Evolutionary conservation across 2,329 filamentous ascomycete genomes (phyloP).

Genomic region (Orbilia ellipsospora): DNA sequence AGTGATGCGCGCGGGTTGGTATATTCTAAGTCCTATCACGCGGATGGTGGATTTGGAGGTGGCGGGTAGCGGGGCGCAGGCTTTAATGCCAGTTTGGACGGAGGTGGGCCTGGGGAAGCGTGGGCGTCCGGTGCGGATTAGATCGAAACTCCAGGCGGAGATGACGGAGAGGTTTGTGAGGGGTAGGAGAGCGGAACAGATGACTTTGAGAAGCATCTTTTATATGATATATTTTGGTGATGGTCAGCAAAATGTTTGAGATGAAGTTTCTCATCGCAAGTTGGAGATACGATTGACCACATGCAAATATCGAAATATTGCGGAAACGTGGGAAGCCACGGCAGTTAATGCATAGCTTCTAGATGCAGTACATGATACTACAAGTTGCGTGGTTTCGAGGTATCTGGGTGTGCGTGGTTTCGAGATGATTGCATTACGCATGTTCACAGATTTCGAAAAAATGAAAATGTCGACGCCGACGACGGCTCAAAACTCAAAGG

Average conservation of each 20-base stretch:
- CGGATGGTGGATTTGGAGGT: neutral
- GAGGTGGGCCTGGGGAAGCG: too few relatives aligned
- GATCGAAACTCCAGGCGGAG: slow-evolving; percentile 15
- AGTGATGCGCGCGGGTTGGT: neutral
- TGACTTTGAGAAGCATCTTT: too few relatives aligned
- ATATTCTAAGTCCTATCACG: neutral
- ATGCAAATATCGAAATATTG: too few relatives aligned
- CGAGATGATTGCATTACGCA: neutral
- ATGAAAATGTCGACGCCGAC: neutral
- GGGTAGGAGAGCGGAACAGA: neutral
- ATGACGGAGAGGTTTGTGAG: neutral
- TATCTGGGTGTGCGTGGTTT: neutral
- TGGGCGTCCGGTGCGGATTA: neutral
- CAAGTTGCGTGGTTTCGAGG: slow-evolving; percentile 17
- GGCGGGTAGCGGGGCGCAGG: neutral
- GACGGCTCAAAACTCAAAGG: slow-evolving; percentile 19
- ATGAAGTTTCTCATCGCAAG: too few relatives aligned
- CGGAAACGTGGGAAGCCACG: too few relatives aligned
- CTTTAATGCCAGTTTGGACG: neutral
- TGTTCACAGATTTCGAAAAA: too few relatives aligned
- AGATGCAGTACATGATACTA: neutral
- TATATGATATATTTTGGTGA: too few relatives aligned
- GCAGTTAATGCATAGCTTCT: neutral
- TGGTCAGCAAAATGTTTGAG: too few relatives aligned
- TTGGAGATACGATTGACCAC: too few relatives aligned